Evolutionary conservation across 176 grass and related monocot species (phyloP).

Genomic region (Oryza australiensis): DNA sequence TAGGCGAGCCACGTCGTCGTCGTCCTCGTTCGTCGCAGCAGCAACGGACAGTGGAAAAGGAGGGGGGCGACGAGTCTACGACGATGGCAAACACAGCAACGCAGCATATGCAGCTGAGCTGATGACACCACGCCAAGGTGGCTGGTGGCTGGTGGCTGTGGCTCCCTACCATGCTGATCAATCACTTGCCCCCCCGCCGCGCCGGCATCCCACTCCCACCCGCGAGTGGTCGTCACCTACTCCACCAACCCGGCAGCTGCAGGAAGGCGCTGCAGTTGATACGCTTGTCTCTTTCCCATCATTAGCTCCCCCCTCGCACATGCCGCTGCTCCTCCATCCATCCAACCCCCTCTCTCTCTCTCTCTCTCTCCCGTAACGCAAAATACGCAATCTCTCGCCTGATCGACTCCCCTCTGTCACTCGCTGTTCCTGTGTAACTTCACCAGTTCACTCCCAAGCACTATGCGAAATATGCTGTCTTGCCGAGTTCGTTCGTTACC

Average conservation of each 20-base stretch:
- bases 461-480: background rate
- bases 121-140: constrained; percentile 9
- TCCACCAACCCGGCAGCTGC: constrained; percentile 32
- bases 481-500: background rate
- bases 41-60: background rate
- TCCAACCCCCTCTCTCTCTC: background rate
- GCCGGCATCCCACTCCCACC: background rate
- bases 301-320: constrained; percentile 26
- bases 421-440: constrained; percentile 10
- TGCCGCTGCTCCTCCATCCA: background rate
- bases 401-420: background rate
- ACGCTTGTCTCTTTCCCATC: constrained; percentile 40
- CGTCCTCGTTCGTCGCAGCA: no score
- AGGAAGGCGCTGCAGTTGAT: constrained; percentile 25
- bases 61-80: no score
- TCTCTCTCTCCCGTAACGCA: background rate
- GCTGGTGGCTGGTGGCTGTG: no score
- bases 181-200: background rate
- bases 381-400: no score
- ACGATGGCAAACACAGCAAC: background rate
- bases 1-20: background rate
- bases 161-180: background rate
- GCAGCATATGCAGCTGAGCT: no score
- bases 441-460: background rate
- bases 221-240: constrained; percentile 8